These are phyloP conservation scores for Phlebiopsis flavidoalba DNA, from an alignment of 768 basidiomycete genomes.

Conservation along the genomic window DNA sequence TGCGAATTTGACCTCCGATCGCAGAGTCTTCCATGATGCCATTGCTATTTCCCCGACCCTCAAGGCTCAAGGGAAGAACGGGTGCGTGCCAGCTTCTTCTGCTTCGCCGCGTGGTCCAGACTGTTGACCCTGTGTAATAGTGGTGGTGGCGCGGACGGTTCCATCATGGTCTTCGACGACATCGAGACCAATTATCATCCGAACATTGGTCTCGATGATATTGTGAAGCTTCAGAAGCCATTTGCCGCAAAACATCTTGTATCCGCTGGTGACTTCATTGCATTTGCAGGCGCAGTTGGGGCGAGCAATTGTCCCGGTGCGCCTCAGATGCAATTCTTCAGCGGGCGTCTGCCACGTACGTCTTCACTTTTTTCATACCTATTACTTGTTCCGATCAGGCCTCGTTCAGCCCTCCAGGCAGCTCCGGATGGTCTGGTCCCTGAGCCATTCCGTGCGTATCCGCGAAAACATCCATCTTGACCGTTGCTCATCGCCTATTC, in stretches of 20 bases:
- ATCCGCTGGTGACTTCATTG: slow-evolving; percentile 38
- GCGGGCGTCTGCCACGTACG: neutral
- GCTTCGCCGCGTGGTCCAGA: neutral
- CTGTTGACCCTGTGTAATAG: neutral
- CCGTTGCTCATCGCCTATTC: neutral
- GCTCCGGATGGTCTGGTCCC: slow-evolving; percentile 19
- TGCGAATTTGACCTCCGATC: too few species aligned
- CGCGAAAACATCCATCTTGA: neutral
- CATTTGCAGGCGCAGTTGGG: slow-evolving; percentile 24
- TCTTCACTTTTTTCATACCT: neutral
- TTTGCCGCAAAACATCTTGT: slow-evolving; percentile 33
- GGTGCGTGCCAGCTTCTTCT: slow-evolving; percentile 4
- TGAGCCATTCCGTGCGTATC: slow-evolving; percentile 17
- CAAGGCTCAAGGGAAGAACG: slow-evolving; percentile 15
- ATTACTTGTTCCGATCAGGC: neutral
- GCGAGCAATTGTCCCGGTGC: slow-evolving; percentile 25
- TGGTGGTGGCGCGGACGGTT: slow-evolving; percentile 39
- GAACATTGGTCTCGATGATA: slow-evolving; percentile 38
- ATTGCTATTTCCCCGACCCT: slow-evolving; percentile 6
- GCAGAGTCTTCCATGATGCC: slow-evolving; percentile 20
- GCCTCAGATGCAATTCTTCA: slow-evolving; percentile 20
- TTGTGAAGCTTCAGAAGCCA: slow-evolving; percentile 23
- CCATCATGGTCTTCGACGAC: slow-evolving; percentile 39
- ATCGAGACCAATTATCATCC: slow-evolving; percentile 39
- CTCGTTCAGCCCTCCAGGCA: slow-evolving; percentile 7